phyloP scores from a whole-genome alignment of 257 asterid species.

The Solanum piurae region DNA sequence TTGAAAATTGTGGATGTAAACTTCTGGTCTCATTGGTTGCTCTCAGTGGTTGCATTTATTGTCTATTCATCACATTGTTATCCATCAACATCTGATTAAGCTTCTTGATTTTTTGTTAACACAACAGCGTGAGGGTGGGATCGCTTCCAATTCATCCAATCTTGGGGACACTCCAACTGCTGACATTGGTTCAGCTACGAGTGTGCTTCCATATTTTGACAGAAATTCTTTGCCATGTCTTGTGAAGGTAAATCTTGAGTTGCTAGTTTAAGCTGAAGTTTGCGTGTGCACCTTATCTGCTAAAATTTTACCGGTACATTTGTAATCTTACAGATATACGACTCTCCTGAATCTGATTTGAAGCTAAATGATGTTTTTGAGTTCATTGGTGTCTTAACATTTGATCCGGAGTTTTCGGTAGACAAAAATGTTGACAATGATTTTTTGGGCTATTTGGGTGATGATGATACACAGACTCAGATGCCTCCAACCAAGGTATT shows the following conservation, averaged over 20 bases:
- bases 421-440: conserved; percentile 36
- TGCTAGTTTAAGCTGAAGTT: neutral
- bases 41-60: neutral
- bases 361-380: conserved; percentile 86
- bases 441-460: conserved; percentile 16
- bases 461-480: conserved; percentile 42
- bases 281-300: neutral
- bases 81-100: neutral
- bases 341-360: conserved; percentile 58
- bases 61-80: neutral
- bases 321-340: conserved; percentile 56
- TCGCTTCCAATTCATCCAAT: conserved; percentile 17
- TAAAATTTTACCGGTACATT: neutral
- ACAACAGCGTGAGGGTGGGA: conserved; percentile 48
- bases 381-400: conserved; percentile 76
- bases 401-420: conserved; percentile 38
- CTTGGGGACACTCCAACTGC: conserved; percentile 24
- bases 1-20: neutral
- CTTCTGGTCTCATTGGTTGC: neutral
- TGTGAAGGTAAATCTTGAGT: conserved; percentile 48
- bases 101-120: neutral
- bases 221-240: conserved; percentile 49
- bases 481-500: conserved; percentile 62
- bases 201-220: conserved; percentile 27
- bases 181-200: conserved; percentile 20